These are phyloP conservation scores for Penicillium canariense DNA, from an alignment of 495 filamentous ascomycete genomes.

Conservation along the genomic window DNA sequence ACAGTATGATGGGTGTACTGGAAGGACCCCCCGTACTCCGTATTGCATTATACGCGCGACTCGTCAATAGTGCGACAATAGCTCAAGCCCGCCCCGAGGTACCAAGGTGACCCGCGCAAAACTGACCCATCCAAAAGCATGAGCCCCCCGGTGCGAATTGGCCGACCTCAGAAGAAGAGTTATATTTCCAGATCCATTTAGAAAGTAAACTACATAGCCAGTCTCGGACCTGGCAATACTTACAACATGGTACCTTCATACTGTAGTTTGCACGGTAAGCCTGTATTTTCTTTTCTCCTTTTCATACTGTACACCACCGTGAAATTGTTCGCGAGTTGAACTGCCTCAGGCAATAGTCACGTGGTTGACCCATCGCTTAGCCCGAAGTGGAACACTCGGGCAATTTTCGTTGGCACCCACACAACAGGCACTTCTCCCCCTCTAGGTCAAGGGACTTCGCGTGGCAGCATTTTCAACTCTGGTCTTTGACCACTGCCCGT, in stretches of 20 bases:
- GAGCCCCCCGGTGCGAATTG: background rate
- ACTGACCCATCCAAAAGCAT: background rate
- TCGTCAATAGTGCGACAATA: conserved; percentile 11
- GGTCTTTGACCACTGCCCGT: conserved; percentile 27
- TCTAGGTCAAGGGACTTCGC: conserved; percentile 37
- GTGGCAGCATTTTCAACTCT: conserved; percentile 39
- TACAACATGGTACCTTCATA: background rate
- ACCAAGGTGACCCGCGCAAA: background rate
- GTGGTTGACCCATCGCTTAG: conserved; percentile 43
- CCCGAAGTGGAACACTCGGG: conserved; percentile 37
- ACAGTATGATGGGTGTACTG: background rate
- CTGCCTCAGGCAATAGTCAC: conserved; percentile 19
- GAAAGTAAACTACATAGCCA: background rate
- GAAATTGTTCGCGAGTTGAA: background rate
- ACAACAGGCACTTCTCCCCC: conserved; percentile 39
- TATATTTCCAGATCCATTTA: background rate
- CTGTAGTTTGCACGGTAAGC: too few species aligned
- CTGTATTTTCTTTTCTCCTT: background rate
- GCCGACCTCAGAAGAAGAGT: background rate
- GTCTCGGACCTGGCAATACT: background rate
- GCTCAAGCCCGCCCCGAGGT: background rate
- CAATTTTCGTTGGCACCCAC: conserved; percentile 43
- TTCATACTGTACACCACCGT: background rate
- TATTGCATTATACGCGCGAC: background rate
- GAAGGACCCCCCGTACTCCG: background rate